phyloP scores from a whole-genome alignment of 2,329 filamentous ascomycete species.

The Harringtonia lauricola region DNA sequence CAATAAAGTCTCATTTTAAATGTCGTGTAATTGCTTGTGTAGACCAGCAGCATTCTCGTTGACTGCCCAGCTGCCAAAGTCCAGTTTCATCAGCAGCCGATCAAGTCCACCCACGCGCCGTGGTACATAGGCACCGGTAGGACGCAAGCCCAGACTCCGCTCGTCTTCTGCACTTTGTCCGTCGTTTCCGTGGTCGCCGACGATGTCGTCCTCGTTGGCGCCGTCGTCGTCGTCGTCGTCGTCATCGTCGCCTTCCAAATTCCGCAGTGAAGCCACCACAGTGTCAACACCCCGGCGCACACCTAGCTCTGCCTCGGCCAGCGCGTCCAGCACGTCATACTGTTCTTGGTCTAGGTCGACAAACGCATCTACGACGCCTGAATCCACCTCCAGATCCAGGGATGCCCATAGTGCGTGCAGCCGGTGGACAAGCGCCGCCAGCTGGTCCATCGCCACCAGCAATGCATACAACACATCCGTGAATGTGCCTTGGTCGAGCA shows the following conservation, averaged over 20 bases:
- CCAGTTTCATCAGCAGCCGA: slow-evolving; percentile 81
- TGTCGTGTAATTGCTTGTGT: too few relatives aligned
- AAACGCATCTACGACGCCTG: slow-evolving; percentile 68
- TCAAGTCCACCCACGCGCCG: slow-evolving; percentile 71
- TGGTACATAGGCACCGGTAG: slow-evolving; percentile 51
- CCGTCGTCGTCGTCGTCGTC: slow-evolving; percentile 18
- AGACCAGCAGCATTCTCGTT: too few relatives aligned
- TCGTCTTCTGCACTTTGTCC: slow-evolving; percentile 18
- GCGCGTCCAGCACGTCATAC: slow-evolving; percentile 49
- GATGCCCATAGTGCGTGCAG: slow-evolving; percentile 67
- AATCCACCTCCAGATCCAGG: slow-evolving; percentile 70
- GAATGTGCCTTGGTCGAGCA: slow-evolving; percentile 53
- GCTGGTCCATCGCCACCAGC: slow-evolving; percentile 66
- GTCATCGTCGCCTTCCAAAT: slow-evolving; percentile 24
- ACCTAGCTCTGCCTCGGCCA: slow-evolving; percentile 50
- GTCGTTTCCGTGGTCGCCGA: slow-evolving; percentile 23
- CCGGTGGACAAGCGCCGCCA: slow-evolving; percentile 65
- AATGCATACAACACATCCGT: slow-evolving; percentile 55
- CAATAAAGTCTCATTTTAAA: too few relatives aligned
- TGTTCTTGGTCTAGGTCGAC: slow-evolving; percentile 65
- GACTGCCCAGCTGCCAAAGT: slow-evolving; percentile 48
- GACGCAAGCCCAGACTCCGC: slow-evolving; percentile 17
- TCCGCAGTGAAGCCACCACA: slow-evolving; percentile 48
- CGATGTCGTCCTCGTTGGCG: slow-evolving; percentile 29
- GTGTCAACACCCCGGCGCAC: slow-evolving; percentile 59